These are phyloP conservation scores for Acanthamoeba castellanii DNA, from an alignment of 208 protist genomes.

Conservation along the genomic window DNA sequence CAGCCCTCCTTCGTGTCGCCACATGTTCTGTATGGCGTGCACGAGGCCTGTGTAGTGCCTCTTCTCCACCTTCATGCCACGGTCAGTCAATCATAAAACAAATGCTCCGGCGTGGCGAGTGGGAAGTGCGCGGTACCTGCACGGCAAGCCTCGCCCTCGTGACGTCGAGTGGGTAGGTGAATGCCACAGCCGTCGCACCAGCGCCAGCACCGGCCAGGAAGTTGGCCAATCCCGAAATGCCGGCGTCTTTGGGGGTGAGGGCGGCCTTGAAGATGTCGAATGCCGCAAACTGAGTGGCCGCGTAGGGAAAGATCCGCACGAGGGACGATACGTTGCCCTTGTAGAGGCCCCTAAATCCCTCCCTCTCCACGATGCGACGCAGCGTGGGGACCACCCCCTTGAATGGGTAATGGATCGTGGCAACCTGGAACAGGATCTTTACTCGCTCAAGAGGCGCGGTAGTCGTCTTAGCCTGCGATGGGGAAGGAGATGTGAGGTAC, in stretches of 20 bases:
- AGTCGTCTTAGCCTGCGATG: not conserved
- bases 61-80: not conserved
- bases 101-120: not conserved
- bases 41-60: constrained; percentile 11
- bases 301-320: constrained; percentile 26
- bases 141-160: constrained; percentile 36
- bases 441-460: constrained; percentile 45
- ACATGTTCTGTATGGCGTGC: constrained; percentile 46
- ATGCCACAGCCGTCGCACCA: constrained; percentile 9
- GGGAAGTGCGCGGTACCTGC: not conserved
- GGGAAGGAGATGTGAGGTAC: not conserved
- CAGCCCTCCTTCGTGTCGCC: constrained; percentile 54
- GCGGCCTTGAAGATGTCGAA: constrained; percentile 35
- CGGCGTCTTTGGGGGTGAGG: not conserved
- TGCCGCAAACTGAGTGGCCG: constrained; percentile 16
- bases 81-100: not conserved
- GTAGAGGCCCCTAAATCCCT: constrained; percentile 46
- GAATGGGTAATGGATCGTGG: constrained; percentile 53
- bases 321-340: constrained; percentile 63
- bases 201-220: constrained; percentile 8
- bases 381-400: constrained; percentile 12
- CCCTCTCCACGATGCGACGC: constrained; percentile 6
- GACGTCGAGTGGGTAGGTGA: constrained; percentile 67
- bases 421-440: constrained; percentile 52
- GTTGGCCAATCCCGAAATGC: constrained; percentile 27